phyloP scores from a whole-genome alignment of 305 asterid genomes.

The Solanum chacoense region DNA sequence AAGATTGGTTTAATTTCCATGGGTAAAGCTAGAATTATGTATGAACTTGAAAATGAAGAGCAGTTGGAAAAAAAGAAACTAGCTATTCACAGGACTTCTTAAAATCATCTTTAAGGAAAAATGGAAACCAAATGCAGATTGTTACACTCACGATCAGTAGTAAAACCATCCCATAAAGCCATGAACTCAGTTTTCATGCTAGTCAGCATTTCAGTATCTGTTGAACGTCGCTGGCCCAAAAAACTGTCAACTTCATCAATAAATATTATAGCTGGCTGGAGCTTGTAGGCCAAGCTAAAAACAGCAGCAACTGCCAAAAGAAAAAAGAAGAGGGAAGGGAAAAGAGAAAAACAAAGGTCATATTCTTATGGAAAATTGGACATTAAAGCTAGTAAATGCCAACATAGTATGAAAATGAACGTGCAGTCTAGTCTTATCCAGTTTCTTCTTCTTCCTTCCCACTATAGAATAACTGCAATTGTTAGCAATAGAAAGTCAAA shows the following conservation, averaged over 20 bases:
- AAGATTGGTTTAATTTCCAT: not conserved
- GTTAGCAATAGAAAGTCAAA: not conserved
- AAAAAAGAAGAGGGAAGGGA: conserved; percentile 1
- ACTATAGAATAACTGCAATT: not conserved
- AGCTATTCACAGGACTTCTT: not conserved
- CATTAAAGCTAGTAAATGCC: not conserved
- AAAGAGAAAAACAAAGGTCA: not conserved
- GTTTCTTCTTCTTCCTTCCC: not conserved
- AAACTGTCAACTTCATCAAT: conserved; percentile 90
- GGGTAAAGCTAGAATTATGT: not conserved
- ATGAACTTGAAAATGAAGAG: not conserved
- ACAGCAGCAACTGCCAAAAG: conserved; percentile 70
- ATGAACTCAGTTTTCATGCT: conserved; percentile 93
- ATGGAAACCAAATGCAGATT: not conserved
- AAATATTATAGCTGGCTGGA: conserved; percentile 87
- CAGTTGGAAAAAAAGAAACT: not conserved
- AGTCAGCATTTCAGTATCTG: conserved; percentile 61
- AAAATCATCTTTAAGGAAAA: not conserved
- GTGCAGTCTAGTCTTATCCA: not conserved
- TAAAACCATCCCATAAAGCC: conserved; percentile 96
- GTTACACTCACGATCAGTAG: conserved; percentile 62
- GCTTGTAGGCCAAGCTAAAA: conserved; percentile 76
- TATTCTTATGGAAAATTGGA: not conserved
- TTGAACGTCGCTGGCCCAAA: conserved; percentile 66
- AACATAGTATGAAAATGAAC: not conserved